Conservation (phyloP, 2,329 filamentous ascomycete genomes). For the Lomentospora prolificans region DNA sequence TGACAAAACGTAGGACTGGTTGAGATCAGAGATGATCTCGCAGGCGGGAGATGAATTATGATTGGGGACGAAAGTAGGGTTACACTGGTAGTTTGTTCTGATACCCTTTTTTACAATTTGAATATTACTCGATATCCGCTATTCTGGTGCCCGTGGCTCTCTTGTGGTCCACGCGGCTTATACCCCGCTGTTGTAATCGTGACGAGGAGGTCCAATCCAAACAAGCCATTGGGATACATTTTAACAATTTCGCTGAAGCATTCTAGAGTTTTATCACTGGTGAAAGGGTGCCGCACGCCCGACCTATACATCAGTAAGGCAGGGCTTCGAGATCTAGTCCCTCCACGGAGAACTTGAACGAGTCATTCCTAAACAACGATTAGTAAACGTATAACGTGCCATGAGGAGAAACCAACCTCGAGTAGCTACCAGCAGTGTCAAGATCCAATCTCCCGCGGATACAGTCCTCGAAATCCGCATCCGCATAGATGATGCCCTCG, state of each 20-base stretch:
- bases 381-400: no score
- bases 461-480: slow-evolving; percentile 84
- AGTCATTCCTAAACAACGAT: slow-evolving; percentile 42
- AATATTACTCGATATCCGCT: not conserved
- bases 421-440: slow-evolving; percentile 79
- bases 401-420: slow-evolving; percentile 42
- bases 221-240: no score
- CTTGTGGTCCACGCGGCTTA: no score
- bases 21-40: not conserved
- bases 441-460: slow-evolving; percentile 71
- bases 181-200: no score
- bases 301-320: slow-evolving; percentile 43
- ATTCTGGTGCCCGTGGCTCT: no score
- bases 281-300: no score
- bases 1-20: no score
- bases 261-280: no score
- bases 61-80: not conserved
- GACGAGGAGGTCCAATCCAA: no score
- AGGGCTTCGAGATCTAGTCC: slow-evolving; percentile 49
- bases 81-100: not conserved
- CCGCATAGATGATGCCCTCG: slow-evolving; percentile 54
- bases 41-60: not conserved
- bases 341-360: slow-evolving; percentile 50
- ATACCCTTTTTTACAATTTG: slow-evolving; percentile 2
- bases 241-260: no score